Conservation (phyloP, 2,329 filamentous ascomycete genomes). For the Chaetomium globosum region DNA sequence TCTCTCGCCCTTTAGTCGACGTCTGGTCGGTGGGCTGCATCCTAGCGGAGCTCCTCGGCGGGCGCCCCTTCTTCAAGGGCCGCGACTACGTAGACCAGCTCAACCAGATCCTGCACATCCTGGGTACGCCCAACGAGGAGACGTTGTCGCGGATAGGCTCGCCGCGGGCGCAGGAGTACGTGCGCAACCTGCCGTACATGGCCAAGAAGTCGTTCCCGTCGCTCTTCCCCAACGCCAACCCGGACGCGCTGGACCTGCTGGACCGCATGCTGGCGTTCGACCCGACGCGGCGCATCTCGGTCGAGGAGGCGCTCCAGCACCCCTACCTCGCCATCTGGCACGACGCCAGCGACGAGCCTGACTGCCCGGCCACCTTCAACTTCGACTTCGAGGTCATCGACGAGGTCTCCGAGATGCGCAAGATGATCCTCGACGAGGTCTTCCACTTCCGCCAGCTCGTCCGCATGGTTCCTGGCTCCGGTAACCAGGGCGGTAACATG, state of each 20-base stretch:
- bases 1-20: slow-evolving; percentile 66
- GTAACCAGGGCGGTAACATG: slow-evolving; percentile 38
- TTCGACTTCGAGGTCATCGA: slow-evolving; percentile 99
- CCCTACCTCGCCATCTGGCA: slow-evolving; percentile 98
- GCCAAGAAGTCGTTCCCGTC: slow-evolving; percentile 85
- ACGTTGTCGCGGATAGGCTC: slow-evolving; percentile 93
- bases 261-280: slow-evolving; percentile 98
- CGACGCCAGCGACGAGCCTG: slow-evolving; percentile 92
- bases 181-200: slow-evolving; percentile 94
- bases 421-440: slow-evolving; percentile 97
- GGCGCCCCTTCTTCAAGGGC: slow-evolving; percentile 98
- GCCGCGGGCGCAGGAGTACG: slow-evolving; percentile 94
- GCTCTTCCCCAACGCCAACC: slow-evolving; percentile 93
- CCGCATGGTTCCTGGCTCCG: slow-evolving; percentile 52
- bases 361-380: slow-evolving; percentile 92
- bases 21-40: slow-evolving; percentile 99
- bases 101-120: slow-evolving; percentile 97
- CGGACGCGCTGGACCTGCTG: slow-evolving; percentile 90
- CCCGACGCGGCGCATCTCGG: slow-evolving; percentile 86
- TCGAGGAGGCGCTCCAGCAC: slow-evolving; percentile 94
- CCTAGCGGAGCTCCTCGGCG: slow-evolving; percentile 90
- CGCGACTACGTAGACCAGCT: slow-evolving; percentile 99
- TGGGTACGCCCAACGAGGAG: slow-evolving; percentile 94
- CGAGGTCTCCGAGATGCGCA: slow-evolving; percentile 91
- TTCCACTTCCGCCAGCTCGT: slow-evolving; percentile 73